Conservation (phyloP, 129 eudicot species). For the Flaveria robusta region DNA sequence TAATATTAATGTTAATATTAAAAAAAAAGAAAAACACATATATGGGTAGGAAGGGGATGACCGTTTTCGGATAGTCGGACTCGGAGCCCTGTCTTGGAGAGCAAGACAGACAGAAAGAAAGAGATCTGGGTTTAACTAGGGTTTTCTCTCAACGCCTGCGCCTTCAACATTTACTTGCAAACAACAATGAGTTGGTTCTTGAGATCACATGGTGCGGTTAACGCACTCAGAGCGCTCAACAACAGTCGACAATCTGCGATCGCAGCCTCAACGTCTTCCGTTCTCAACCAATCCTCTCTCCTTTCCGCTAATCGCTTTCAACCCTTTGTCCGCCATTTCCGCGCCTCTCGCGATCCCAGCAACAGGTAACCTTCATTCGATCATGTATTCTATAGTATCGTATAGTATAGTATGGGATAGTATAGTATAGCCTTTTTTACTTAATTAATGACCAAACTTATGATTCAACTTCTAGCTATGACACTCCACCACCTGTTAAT, state of each 20-base stretch:
- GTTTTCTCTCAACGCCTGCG: not conserved
- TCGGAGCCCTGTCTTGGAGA: too few relatives aligned
- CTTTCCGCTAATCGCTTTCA: not conserved
- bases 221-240: constrained; percentile 24
- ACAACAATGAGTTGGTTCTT: constrained; percentile 23
- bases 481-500: constrained; percentile 59
- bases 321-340: constrained; percentile 48
- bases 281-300: constrained; percentile 29
- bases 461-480: constrained; percentile 44
- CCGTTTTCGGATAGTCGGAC: too few relatives aligned
- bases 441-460: too few relatives aligned
- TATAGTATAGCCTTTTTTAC: too few relatives aligned
- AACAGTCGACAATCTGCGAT: not conserved
- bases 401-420: too few relatives aligned
- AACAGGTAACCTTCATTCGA: constrained; percentile 27
- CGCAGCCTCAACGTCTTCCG: constrained; percentile 32
- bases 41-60: too few relatives aligned
- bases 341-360: constrained; percentile 52
- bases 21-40: too few relatives aligned
- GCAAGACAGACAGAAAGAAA: too few relatives aligned
- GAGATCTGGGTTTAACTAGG: not conserved
- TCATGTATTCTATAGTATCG: too few relatives aligned
- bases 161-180: too few relatives aligned
- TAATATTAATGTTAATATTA: too few relatives aligned
- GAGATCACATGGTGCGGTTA: constrained; percentile 31